phyloP scores from a whole-genome alignment of 805 yeast genomes.

The Metschnikowia bowlesiae region DNA sequence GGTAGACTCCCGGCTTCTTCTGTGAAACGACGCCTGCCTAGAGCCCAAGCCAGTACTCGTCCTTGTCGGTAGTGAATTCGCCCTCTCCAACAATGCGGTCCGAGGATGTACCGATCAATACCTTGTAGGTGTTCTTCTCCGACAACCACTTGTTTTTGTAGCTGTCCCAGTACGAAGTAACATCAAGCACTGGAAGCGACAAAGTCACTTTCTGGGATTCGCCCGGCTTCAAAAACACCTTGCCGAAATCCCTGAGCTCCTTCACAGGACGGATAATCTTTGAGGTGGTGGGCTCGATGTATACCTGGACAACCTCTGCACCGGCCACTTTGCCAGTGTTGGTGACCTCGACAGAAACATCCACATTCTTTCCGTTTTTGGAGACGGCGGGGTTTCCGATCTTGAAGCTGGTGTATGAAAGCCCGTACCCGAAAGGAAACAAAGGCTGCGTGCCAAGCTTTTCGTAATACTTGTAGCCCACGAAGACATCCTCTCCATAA shows the following conservation, averaged over 20 bases:
- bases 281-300: slow-evolving; percentile 18
- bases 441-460: slow-evolving; percentile 23
- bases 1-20: not conserved
- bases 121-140: slow-evolving; percentile 23
- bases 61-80: slow-evolving; percentile 8
- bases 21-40: not conserved
- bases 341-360: slow-evolving; percentile 17
- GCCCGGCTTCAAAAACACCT: slow-evolving; percentile 21
- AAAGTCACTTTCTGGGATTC: slow-evolving; percentile 14
- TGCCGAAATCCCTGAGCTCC: slow-evolving; percentile 29
- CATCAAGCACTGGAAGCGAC: slow-evolving; percentile 21
- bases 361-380: slow-evolving; percentile 15
- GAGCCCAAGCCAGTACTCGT: slow-evolving; percentile 13
- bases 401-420: slow-evolving; percentile 26
- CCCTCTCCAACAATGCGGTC: slow-evolving; percentile 9
- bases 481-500: slow-evolving; percentile 31
- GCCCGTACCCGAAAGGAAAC: slow-evolving; percentile 32
- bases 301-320: slow-evolving; percentile 27
- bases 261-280: slow-evolving; percentile 23
- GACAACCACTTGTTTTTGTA: slow-evolving; percentile 25
- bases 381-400: slow-evolving; percentile 14
- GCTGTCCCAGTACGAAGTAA: slow-evolving; percentile 28
- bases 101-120: slow-evolving; percentile 21
- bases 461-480: slow-evolving; percentile 31
- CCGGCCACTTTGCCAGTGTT: slow-evolving; percentile 26